Percentiles rank a stretch among this genome's conserved stretches.
Evolutionary conservation across 106 monocot species (phyloP).

Genomic region (Allium fistulosum): DNA sequence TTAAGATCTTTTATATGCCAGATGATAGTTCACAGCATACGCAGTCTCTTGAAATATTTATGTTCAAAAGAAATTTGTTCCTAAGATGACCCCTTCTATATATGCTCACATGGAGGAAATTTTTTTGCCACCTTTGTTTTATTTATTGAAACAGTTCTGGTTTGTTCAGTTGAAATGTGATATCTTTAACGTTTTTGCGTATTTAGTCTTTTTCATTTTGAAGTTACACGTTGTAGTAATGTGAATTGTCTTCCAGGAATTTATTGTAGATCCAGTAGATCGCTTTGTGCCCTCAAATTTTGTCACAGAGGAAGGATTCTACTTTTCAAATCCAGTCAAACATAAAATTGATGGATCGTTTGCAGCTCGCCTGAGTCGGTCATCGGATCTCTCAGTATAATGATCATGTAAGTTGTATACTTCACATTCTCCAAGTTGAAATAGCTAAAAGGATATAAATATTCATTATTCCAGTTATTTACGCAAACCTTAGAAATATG

Average conservation of each 20-base stretch:
- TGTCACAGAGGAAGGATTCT: slow-evolving; percentile 57
- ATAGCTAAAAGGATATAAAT: too few relatives aligned
- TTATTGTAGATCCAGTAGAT: slow-evolving; percentile 53
- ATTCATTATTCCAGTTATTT: too few relatives aligned
- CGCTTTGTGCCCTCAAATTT: slow-evolving; percentile 63
- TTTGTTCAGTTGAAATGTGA: background rate
- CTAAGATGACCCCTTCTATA: too few relatives aligned
- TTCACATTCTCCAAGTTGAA: too few relatives aligned
- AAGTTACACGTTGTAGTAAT: background rate
- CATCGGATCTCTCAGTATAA: background rate
- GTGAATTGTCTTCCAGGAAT: slow-evolving; percentile 48
- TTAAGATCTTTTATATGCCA: too few relatives aligned
- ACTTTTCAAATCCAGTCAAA: slow-evolving; percentile 68
- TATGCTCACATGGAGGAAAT: too few relatives aligned
- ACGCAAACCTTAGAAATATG: too few relatives aligned
- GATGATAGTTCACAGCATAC: too few relatives aligned
- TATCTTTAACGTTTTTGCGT: background rate
- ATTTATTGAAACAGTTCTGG: too few relatives aligned
- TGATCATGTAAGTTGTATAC: background rate
- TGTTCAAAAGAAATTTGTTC: too few relatives aligned
- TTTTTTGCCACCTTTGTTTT: too few relatives aligned
- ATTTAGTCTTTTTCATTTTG: background rate
- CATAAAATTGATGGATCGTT: slow-evolving; percentile 89
- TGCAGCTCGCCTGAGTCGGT: slow-evolving; percentile 77
- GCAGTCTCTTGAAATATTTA: too few relatives aligned